Percentiles rank a stretch among this genome's conserved stretches.
These are phyloP conservation scores for Carallia brachiata DNA, from an alignment of 345 rosid genomes.

Conservation along the genomic window DNA sequence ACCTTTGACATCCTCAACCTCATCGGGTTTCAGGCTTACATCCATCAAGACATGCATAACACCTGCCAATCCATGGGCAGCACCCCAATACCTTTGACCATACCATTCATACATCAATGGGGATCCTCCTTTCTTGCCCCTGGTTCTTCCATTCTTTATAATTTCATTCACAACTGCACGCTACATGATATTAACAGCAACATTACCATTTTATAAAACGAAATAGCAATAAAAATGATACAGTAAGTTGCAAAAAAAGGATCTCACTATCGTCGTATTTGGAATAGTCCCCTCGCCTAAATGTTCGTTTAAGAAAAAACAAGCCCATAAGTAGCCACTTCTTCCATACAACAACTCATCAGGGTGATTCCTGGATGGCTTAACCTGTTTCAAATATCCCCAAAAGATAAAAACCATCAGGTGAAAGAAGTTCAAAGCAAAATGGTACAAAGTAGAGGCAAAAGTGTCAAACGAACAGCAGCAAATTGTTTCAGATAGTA, in stretches of 20 bases:
- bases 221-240: background rate
- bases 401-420: background rate
- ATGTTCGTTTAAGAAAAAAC: slow-evolving; percentile 29
- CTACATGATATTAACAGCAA: background rate
- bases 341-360: slow-evolving; percentile 31
- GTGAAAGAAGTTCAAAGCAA: background rate
- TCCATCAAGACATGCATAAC: slow-evolving; percentile 35
- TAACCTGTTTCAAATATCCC: slow-evolving; percentile 17
- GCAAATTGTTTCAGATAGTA: slow-evolving; percentile 25
- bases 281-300: slow-evolving; percentile 20
- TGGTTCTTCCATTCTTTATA: slow-evolving; percentile 21
- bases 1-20: slow-evolving; percentile 26
- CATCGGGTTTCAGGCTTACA: slow-evolving; percentile 17
- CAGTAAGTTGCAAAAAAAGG: background rate
- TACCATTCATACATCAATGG: slow-evolving; percentile 34
- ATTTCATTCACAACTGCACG: slow-evolving; percentile 23
- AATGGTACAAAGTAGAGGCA: background rate
- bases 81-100: slow-evolving; percentile 33
- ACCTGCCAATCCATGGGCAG: slow-evolving; percentile 34
- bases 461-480: slow-evolving; percentile 6
- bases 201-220: background rate
- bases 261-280: slow-evolving; percentile 24
- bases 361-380: slow-evolving; percentile 16
- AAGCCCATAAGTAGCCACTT: slow-evolving; percentile 32
- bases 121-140: slow-evolving; percentile 20